Conservation (phyloP, 495 filamentous ascomycete genomes). For the Hapsidospora chrysogenum region DNA sequence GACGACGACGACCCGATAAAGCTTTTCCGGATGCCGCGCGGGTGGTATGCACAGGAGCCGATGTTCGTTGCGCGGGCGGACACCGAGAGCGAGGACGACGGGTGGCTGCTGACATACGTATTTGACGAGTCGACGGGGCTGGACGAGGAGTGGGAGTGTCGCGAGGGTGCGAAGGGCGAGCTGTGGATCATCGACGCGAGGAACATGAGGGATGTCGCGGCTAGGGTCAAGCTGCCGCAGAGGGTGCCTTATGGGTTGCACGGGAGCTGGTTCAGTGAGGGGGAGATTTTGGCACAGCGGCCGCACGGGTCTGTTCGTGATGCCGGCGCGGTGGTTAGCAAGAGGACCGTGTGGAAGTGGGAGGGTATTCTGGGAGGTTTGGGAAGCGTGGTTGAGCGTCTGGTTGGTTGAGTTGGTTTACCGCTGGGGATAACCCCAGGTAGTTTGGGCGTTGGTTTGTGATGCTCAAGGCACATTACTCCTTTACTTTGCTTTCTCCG, state of each 20-base stretch:
- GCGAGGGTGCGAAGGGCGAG: conserved; percentile 28
- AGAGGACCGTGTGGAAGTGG: too few species aligned
- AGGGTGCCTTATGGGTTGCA: conserved; percentile 52
- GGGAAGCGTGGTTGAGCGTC: too few species aligned
- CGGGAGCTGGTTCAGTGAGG: conserved; percentile 45
- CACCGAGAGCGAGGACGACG: conserved; percentile 32
- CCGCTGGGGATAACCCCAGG: too few species aligned
- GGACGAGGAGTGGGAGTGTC: conserved; percentile 22
- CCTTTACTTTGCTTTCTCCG: too few species aligned
- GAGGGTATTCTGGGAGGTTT: too few species aligned
- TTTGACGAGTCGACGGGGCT: conserved; percentile 40
- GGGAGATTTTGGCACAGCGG: conserved; percentile 29
- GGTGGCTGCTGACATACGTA: conserved; percentile 42
- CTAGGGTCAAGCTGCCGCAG: conserved; percentile 37
- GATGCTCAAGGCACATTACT: too few species aligned
- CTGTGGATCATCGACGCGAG: conserved; percentile 49
- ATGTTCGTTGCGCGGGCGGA: conserved; percentile 37
- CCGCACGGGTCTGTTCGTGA: not conserved
- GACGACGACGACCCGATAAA: conserved; percentile 35
- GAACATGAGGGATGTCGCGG: conserved; percentile 37
- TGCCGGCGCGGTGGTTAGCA: not conserved
- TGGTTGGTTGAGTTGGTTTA: too few species aligned
- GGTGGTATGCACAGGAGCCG: conserved; percentile 46
- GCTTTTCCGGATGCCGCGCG: conserved; percentile 37
- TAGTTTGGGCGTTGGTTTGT: too few species aligned